phyloP scores from a whole-genome alignment of 768 basidiomycete species.

The Suillus variegatus region DNA sequence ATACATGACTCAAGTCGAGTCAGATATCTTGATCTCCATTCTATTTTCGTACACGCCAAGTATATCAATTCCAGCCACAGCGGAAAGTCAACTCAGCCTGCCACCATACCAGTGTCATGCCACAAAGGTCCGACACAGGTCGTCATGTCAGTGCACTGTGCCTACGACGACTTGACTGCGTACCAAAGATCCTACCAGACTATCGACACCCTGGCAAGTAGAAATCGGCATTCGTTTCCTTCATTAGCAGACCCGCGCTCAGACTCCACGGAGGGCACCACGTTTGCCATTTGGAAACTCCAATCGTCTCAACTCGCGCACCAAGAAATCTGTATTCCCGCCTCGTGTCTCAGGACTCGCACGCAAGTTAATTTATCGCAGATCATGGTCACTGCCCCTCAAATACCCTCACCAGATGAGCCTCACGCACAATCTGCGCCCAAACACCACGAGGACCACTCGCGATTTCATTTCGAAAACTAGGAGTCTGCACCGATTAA shows the following conservation, averaged over 20 bases:
- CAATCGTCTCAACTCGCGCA: background rate
- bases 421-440: background rate
- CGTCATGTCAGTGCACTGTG: background rate
- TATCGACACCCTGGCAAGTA: background rate
- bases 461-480: background rate
- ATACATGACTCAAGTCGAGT: background rate
- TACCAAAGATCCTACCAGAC: background rate
- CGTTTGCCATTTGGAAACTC: background rate
- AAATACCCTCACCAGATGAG: background rate
- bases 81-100: background rate
- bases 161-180: background rate
- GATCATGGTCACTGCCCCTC: background rate
- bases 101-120: background rate
- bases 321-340: background rate
- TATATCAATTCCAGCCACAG: background rate
- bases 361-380: background rate
- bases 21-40: background rate
- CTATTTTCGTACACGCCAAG: background rate
- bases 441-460: background rate
- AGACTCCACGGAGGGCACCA: background rate
- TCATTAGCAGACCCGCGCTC: background rate
- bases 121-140: background rate
- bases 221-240: background rate
- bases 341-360: background rate
- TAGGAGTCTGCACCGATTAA: too few species aligned